Percentiles rank a stretch among this genome's conserved stretches.
Conservation (phyloP, 768 basidiomycete species). For the Candolleomyces eurysporus region DNA sequence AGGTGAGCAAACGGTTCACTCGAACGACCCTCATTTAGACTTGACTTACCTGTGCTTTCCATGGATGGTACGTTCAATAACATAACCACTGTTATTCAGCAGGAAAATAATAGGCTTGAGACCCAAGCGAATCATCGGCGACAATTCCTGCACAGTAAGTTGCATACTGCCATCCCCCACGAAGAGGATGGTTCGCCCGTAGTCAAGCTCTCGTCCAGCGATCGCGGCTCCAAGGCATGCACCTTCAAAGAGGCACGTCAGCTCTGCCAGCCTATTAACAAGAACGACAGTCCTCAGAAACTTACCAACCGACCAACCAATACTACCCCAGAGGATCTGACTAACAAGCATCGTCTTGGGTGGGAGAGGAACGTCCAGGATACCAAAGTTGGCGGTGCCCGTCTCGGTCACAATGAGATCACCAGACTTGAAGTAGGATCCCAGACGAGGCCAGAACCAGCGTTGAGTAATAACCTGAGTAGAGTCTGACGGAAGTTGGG, state of each 20-base stretch:
- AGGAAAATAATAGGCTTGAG: constrained; percentile 84
- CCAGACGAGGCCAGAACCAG: constrained; percentile 83
- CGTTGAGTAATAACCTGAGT: constrained; percentile 63
- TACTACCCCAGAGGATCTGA: constrained; percentile 89
- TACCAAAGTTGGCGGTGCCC: constrained; percentile 84
- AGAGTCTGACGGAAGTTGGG: constrained; percentile 49
- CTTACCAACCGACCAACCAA: constrained; percentile 84
- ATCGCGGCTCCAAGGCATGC: constrained; percentile 74
- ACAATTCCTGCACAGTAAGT: constrained; percentile 78
- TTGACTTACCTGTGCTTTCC: constrained; percentile 49
- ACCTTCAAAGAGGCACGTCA: constrained; percentile 20
- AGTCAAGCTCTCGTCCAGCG: constrained; percentile 63
- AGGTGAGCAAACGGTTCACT: neutral
- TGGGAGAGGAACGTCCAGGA: constrained; percentile 79
- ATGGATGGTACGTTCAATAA: constrained; percentile 81
- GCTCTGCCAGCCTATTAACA: neutral
- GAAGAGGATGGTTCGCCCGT: constrained; percentile 77
- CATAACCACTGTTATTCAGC: constrained; percentile 80
- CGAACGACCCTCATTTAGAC: neutral
- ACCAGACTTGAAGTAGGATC: constrained; percentile 63
- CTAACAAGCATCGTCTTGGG: constrained; percentile 60
- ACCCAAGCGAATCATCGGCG: constrained; percentile 73
- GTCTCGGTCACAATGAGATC: constrained; percentile 90
- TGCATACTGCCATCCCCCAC: constrained; percentile 86
- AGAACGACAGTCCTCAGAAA: neutral